Base-by-base conservation (phyloP, 2,329 filamentous ascomycete genomes). In the Nemania bipapillata region DNA sequence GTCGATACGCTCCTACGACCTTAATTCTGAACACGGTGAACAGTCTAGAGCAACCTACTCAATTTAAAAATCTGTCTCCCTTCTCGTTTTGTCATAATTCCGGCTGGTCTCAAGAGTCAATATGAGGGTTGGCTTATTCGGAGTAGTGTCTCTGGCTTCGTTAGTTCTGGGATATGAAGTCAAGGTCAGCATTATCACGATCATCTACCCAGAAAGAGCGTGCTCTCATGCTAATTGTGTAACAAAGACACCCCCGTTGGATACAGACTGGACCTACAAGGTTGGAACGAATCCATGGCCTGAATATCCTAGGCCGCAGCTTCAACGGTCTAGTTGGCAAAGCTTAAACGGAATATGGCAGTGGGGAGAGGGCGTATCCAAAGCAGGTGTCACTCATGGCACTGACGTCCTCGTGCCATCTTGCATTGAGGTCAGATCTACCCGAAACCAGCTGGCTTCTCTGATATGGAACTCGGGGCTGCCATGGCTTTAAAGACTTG, bases 321-420 rank as follows among this genome's bases (percentile, higher is more conserved):
- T 89, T 8, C 82, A 83, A 40, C 84, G 87, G 4, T 79, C 85
- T 4, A 73, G 79, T 4, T 89, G 87, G 87, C 79, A 85, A 75
- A 87, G 81, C 52, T 79, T 89, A 5, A 89, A 89, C 65, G 87
- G 87, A 0, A 82, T 89, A 4, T 89, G 87, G 87, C 85, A 83
- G 2, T 89, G 83, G 75, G 80, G 81, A 47, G 59, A 70, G 55
- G 79, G 78, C 2, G 80, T 11, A 11, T 71, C 66, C 11, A 15
- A 40, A 40, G 7, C 47, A 4, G 69, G 66, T 15, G 54, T 40
- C 45, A 56, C 35, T 8, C 32, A 50, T 15, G 68, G 63, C 5
- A 22, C 22, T n/a, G 70, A 72, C 30, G 63, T 72, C n/a, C 70
- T 72, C n/a, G 69, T 72, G 9, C 70, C 70, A 28, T 71, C 70